phyloP scores from a whole-genome alignment of 2,329 filamentous ascomycete species.

The Aspergillus vadensis region DNA sequence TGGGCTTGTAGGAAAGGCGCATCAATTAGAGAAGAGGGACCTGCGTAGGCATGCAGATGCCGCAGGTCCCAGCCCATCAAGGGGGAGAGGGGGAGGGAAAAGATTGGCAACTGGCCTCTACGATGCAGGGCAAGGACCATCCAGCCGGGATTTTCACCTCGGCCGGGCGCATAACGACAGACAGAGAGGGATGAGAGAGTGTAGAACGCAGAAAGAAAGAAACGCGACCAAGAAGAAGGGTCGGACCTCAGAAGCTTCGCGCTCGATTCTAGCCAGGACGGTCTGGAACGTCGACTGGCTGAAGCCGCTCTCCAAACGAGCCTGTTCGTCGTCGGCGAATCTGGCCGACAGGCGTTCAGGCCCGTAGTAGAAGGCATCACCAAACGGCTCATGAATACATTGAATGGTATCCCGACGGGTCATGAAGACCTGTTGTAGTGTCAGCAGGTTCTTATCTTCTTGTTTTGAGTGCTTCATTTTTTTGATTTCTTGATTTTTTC shows the following conservation, averaged over 20 bases:
- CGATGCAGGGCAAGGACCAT: background rate
- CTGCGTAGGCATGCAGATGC: too few species aligned
- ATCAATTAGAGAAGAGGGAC: background rate
- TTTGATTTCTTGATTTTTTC: background rate
- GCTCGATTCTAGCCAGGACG: slow-evolving; percentile 74
- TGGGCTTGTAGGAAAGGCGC: background rate
- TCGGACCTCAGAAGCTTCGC: slow-evolving; percentile 72
- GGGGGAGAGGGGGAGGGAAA: background rate
- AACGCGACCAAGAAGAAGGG: slow-evolving; percentile 26
- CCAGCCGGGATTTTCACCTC: slow-evolving; percentile 3
- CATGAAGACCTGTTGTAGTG: slow-evolving; percentile 79
- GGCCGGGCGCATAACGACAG: background rate
- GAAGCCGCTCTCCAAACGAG: slow-evolving; percentile 47
- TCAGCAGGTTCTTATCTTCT: background rate
- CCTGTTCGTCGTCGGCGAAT: slow-evolving; percentile 69
- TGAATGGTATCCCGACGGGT: slow-evolving; percentile 78
- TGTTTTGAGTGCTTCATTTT: too few species aligned
- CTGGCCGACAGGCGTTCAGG: slow-evolving; percentile 81
- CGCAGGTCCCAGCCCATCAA: background rate
- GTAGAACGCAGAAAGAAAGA: slow-evolving; percentile 20
- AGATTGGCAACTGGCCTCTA: background rate
- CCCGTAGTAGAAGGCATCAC: slow-evolving; percentile 94
- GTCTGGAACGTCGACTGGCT: slow-evolving; percentile 53
- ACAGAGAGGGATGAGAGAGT: background rate
- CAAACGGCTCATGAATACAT: slow-evolving; percentile 93